These are phyloP conservation scores for Penicillium odoratum DNA, from an alignment of 495 filamentous ascomycete species.

Conservation along the genomic window DNA sequence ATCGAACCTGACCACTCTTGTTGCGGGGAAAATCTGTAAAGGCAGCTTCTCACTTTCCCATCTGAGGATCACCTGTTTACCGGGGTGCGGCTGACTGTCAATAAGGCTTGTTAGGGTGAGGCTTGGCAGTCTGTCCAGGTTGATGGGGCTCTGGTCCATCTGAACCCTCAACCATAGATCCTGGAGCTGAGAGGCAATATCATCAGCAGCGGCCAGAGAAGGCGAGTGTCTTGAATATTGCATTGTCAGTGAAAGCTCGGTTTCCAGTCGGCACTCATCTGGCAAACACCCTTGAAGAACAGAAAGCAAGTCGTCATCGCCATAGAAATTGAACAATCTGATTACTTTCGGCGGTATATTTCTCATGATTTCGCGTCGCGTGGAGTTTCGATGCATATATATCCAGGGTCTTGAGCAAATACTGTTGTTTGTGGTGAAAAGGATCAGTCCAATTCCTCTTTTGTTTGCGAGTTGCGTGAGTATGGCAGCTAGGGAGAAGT, in stretches of 20 bases:
- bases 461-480: constrained; percentile 19
- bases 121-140: constrained; percentile 10
- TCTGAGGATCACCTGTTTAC: constrained; percentile 12
- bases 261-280: constrained; percentile 15
- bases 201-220: background rate
- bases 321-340: constrained; percentile 18
- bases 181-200: constrained; percentile 11
- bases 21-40: constrained; percentile 20
- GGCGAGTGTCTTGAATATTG: background rate
- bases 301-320: background rate
- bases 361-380: constrained; percentile 13
- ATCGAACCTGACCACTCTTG: constrained; percentile 17
- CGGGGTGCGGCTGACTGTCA: background rate
- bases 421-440: constrained; percentile 18
- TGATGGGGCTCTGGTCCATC: constrained; percentile 7
- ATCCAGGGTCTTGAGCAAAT: constrained; percentile 18
- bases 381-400: constrained; percentile 18
- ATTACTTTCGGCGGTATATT: constrained; percentile 17
- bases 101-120: constrained; percentile 14
- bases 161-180: constrained; percentile 9
- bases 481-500: constrained; percentile 17
- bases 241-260: constrained; percentile 15
- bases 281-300: constrained; percentile 11
- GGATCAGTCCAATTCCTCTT: constrained; percentile 16
- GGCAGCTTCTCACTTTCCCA: constrained; percentile 14